phyloP scores from a whole-genome alignment of 768 basidiomycete genomes.

The Suillus americanus region DNA sequence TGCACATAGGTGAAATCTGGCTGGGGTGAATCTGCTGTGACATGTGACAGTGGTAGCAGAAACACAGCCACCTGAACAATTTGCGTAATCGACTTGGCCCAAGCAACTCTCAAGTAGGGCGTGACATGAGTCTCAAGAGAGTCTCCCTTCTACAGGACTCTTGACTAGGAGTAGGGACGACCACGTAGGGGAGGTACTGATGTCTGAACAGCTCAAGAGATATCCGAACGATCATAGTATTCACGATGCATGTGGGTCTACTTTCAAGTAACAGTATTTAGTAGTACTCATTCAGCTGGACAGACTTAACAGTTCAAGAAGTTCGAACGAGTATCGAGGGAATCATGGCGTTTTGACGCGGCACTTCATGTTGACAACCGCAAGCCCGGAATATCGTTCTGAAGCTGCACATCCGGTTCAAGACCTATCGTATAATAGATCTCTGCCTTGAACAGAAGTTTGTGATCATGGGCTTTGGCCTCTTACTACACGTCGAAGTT shows the following conservation, averaged over 20 bases:
- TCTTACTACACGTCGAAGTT: neutral
- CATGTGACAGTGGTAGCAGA: neutral
- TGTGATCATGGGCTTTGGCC: neutral
- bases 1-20: too few species aligned
- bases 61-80: neutral
- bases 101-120: too few species aligned
- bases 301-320: neutral
- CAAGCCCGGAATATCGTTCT: neutral
- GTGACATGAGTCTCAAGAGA: too few species aligned
- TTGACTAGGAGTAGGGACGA: neutral
- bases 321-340: neutral
- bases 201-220: neutral
- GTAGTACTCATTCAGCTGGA: neutral
- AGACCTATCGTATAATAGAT: neutral
- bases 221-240: neutral
- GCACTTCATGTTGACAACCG: neutral
- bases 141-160: too few species aligned
- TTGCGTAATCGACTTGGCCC: too few species aligned
- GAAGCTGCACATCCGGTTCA: neutral
- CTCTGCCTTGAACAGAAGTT: neutral
- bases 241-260: neutral
- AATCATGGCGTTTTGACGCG: neutral
- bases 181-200: neutral
- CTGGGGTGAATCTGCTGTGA: neutral
- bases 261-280: neutral